Percentiles rank a stretch among this genome's conserved stretches.
phyloP scores from a whole-genome alignment of 164 flowering plant species.

The Akebia trifoliata region DNA sequence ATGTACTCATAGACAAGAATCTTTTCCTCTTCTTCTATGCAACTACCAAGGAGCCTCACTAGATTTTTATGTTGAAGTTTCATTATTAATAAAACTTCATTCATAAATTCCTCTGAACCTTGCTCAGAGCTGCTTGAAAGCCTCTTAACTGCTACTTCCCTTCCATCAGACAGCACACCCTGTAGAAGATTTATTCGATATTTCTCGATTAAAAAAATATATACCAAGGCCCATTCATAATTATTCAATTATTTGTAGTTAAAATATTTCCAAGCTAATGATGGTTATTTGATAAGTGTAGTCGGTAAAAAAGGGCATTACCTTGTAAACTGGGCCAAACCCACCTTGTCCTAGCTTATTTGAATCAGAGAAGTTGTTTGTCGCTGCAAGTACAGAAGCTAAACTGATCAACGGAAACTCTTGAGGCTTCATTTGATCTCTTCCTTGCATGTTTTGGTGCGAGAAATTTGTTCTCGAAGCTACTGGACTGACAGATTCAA shows the following conservation, averaged over 20 bases:
- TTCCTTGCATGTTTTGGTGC: not conserved
- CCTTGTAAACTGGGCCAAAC: conserved; percentile 47
- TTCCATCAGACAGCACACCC: conserved; percentile 22
- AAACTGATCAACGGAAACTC: conserved; percentile 20
- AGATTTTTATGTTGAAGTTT: conserved; percentile 13
- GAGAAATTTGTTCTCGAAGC: conserved; percentile 1
- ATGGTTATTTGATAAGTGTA: too few species aligned
- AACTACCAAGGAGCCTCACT: conserved; percentile 5
- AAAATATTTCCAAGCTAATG: too few species aligned
- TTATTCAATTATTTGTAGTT: too few species aligned
- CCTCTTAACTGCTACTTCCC: conserved; percentile 11
- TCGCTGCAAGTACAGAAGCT: conserved; percentile 19
- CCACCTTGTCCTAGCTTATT: conserved; percentile 47
- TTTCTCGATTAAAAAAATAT: too few species aligned
- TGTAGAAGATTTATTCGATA: too few species aligned
- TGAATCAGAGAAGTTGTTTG: conserved; percentile 30
- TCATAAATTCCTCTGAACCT: conserved; percentile 10
- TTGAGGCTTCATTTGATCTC: conserved; percentile 1
- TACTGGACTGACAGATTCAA: not conserved
- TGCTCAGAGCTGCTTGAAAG: conserved; percentile 5
- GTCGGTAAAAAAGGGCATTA: not conserved
- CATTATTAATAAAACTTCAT: conserved; percentile 5
- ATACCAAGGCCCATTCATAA: too few species aligned
- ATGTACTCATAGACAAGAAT: conserved; percentile 34
- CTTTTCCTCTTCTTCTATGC: too few species aligned